Evolutionary conservation across 129 eudicot species (phyloP).

Genomic region (Flaveria robusta): DNA sequence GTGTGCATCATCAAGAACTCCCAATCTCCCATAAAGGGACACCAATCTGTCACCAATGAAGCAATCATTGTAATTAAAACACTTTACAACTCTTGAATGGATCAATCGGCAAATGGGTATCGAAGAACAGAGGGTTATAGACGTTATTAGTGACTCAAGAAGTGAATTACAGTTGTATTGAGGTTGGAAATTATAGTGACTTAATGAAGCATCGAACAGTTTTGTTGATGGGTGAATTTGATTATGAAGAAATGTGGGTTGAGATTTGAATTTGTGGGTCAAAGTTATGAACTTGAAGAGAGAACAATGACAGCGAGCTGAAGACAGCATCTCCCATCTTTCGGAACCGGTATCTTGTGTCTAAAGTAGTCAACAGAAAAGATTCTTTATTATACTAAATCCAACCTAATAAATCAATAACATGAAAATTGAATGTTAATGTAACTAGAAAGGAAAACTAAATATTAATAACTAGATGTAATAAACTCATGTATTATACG

Average conservation of each 20-base stretch:
- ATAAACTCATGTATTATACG: too few relatives aligned
- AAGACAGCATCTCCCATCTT: slow-evolving; percentile 26
- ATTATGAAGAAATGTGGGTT: not conserved
- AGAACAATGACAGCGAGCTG: not conserved
- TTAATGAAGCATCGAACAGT: not conserved
- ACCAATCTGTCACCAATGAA: slow-evolving; percentile 60
- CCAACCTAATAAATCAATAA: too few relatives aligned
- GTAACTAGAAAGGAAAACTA: too few relatives aligned
- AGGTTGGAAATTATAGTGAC: slow-evolving; percentile 4
- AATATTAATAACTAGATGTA: too few relatives aligned
- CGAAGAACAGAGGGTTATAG: slow-evolving; percentile 36
- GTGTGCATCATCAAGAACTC: slow-evolving; percentile 31
- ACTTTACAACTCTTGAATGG: slow-evolving; percentile 37
- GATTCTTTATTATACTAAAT: too few relatives aligned
- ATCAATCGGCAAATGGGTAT: slow-evolving; percentile 24
- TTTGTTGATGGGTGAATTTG: slow-evolving; percentile 3
- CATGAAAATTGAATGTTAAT: too few relatives aligned
- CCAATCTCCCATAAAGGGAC: slow-evolving; percentile 37
- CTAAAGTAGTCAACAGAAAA: not conserved
- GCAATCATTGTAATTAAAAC: slow-evolving; percentile 38
- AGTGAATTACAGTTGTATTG: slow-evolving; percentile 17
- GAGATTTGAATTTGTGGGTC: slow-evolving; percentile 5
- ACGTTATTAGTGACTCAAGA: slow-evolving; percentile 25
- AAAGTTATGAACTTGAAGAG: slow-evolving; percentile 7
- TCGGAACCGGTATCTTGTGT: slow-evolving; percentile 2